Percentiles rank a stretch among this genome's conserved stretches.
phyloP scores from a whole-genome alignment of 2,329 filamentous ascomycete species.

The Scytalidium sp. region DNA sequence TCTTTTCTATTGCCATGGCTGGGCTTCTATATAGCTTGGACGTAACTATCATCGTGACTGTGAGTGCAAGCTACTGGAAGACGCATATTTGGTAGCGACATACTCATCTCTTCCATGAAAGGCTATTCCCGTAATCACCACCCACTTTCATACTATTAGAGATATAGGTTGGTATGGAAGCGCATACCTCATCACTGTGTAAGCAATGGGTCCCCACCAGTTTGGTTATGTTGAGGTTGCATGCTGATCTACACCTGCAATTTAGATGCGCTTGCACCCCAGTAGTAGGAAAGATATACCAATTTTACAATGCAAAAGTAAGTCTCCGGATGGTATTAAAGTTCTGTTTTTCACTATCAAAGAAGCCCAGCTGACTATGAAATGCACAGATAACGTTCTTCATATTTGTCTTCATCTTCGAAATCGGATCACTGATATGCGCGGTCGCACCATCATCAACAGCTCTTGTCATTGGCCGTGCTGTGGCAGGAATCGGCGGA shows the following conservation, averaged over 20 bases:
- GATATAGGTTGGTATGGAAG: conserved; percentile 32
- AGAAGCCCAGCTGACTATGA: conserved; percentile 9
- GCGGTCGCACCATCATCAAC: conserved; percentile 43
- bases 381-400: conserved; percentile 1
- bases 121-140: conserved; percentile 7
- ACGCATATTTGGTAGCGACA: background rate
- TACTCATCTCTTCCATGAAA: background rate
- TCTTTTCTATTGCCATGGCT: conserved; percentile 6
- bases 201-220: too few species aligned
- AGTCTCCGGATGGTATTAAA: background rate
- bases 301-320: conserved; percentile 13
- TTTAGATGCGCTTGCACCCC: conserved; percentile 45
- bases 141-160: conserved; percentile 7
- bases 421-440: conserved; percentile 53
- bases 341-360: conserved; percentile 26
- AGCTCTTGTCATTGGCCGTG: conserved; percentile 53
- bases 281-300: conserved; percentile 29
- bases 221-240: too few species aligned
- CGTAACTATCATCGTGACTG: conserved; percentile 9
- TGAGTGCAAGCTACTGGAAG: too few species aligned
- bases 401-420: conserved; percentile 43
- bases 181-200: conserved; percentile 21
- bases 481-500: conserved; percentile 49
- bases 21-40: conserved; percentile 8
- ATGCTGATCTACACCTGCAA: too few species aligned